Evolutionary conservation across 768 basidiomycete species (phyloP).

Genomic region (Hysterangium stoloniferum): DNA sequence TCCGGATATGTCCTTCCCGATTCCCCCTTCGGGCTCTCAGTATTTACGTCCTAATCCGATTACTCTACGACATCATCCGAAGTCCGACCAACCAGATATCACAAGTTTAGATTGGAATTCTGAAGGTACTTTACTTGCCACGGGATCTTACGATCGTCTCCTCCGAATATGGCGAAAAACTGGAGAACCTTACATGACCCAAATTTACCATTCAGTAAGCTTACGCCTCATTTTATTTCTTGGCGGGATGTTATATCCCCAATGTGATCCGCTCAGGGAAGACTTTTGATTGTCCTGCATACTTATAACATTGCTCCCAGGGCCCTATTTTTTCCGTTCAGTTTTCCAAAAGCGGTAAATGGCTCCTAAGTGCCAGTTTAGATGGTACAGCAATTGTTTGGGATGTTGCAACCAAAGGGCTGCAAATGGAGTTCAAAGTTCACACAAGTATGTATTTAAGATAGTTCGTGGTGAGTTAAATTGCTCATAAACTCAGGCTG

Average conservation of each 20-base stretch:
- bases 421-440: slow-evolving; percentile 54
- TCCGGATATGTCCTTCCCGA: slow-evolving; percentile 14
- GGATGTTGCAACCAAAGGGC: slow-evolving; percentile 55
- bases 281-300: too few species aligned
- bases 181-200: slow-evolving; percentile 57
- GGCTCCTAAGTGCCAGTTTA: slow-evolving; percentile 69
- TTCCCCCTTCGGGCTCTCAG: slow-evolving; percentile 25
- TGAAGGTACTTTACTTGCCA: slow-evolving; percentile 65
- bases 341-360: slow-evolving; percentile 67
- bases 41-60: slow-evolving; percentile 10
- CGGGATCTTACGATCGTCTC: slow-evolving; percentile 69
- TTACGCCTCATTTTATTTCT: neutral
- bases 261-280: slow-evolving; percentile 9
- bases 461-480: neutral
- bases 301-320: slow-evolving; percentile 27
- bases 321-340: slow-evolving; percentile 74
- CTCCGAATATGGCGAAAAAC: slow-evolving; percentile 58
- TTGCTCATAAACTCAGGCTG: slow-evolving; percentile 39
- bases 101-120: slow-evolving; percentile 73
- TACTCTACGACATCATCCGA: slow-evolving; percentile 42
- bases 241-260: too few species aligned
- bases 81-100: slow-evolving; percentile 48
- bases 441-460: slow-evolving; percentile 53
- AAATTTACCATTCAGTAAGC: slow-evolving; percentile 27
- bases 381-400: slow-evolving; percentile 75